phyloP scores from a whole-genome alignment of 805 yeast species.

The Monosporozyma servazzii region DNA sequence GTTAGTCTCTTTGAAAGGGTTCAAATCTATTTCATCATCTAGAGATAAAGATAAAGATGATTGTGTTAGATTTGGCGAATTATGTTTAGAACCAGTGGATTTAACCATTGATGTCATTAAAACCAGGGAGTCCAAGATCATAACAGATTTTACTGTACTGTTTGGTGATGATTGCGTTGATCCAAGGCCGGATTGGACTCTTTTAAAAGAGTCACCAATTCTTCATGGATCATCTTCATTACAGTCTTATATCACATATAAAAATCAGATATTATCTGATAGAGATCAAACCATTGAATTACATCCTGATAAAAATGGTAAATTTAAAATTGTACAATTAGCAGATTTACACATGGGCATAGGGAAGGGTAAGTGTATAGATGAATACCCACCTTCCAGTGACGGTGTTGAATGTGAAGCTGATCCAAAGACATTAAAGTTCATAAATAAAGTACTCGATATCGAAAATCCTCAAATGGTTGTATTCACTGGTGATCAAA shows the following conservation, averaged over 20 bases:
- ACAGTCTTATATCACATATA: neutral
- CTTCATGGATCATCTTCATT: neutral
- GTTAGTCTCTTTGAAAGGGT: neutral
- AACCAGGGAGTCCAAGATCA: neutral
- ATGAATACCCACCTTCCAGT: constrained; percentile 49
- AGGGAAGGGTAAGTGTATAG: constrained; percentile 70
- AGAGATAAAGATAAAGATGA: neutral
- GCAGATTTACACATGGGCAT: constrained; percentile 91
- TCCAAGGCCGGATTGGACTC: constrained; percentile 65
- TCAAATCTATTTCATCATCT: neutral
- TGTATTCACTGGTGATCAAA: constrained; percentile 84
- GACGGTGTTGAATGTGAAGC: constrained; percentile 51
- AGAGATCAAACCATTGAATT: neutral
- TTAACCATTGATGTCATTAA: neutral
- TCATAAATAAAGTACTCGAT: constrained; percentile 56
- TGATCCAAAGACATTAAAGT: constrained; percentile 58
- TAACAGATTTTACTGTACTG: constrained; percentile 56
- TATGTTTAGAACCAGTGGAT: neutral
- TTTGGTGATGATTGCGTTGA: constrained; percentile 69
- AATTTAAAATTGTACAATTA: constrained; percentile 74
- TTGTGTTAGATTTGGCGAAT: neutral
- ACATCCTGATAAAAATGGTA: constrained; percentile 29
- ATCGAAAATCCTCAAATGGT: constrained; percentile 77
- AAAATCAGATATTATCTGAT: neutral
- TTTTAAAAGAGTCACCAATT: constrained; percentile 13